phyloP scores from a whole-genome alignment of 208 protist genomes.

The Wallacemonas sp. region DNA sequence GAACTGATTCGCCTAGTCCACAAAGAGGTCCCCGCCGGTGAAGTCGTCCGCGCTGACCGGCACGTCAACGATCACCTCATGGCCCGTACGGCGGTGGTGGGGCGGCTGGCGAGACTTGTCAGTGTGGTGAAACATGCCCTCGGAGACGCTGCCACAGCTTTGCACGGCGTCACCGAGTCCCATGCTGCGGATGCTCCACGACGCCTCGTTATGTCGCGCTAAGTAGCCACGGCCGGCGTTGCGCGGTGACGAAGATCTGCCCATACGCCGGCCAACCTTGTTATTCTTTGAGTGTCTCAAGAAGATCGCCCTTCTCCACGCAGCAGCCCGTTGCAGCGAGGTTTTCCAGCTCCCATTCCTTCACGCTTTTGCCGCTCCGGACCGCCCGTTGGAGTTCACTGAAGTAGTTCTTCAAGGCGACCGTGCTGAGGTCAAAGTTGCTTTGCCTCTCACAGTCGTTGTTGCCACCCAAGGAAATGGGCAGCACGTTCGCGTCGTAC shows the following conservation, averaged over 20 bases:
- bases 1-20: slow-evolving; percentile 53
- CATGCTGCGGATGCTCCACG: not conserved
- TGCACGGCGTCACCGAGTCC: slow-evolving; percentile 24
- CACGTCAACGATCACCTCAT: not conserved
- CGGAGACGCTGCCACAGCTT: slow-evolving; percentile 26
- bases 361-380: slow-evolving; percentile 49
- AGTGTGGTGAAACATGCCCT: slow-evolving; percentile 3
- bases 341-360: slow-evolving; percentile 66
- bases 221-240: not conserved
- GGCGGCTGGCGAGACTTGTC: too few relatives aligned
- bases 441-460: slow-evolving; percentile 51
- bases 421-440: slow-evolving; percentile 37
- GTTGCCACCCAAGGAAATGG: slow-evolving; percentile 46
- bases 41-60: not conserved
- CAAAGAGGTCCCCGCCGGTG: slow-evolving; percentile 21
- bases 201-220: slow-evolving; percentile 8
- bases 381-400: slow-evolving; percentile 37
- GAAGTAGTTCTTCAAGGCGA: slow-evolving; percentile 55
- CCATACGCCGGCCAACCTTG: not conserved
- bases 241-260: not conserved
- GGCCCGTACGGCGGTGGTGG: not conserved
- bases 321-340: slow-evolving; percentile 26
- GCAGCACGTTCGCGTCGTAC: slow-evolving; percentile 52
- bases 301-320: slow-evolving; percentile 4
- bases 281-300: slow-evolving; percentile 22